Percentiles rank a stretch among this genome's conserved stretches.
These are phyloP conservation scores for Colletotrichum acutatum DNA, from an alignment of 2,329 filamentous ascomycete genomes.

Conservation along the genomic window DNA sequence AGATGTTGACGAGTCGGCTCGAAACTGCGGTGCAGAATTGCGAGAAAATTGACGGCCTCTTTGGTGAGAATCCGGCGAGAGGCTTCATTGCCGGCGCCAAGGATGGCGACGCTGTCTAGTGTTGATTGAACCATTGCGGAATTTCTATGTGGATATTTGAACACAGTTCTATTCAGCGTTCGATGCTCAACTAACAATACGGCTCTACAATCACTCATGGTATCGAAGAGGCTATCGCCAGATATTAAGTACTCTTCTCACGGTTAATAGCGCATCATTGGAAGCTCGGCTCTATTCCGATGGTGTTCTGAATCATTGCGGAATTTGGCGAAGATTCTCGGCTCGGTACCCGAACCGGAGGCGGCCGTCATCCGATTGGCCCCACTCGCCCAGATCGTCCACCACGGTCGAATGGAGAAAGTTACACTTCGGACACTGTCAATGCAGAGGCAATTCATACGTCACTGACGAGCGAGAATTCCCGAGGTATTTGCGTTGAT, in stretches of 20 bases:
- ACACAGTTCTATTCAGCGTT: too few species aligned
- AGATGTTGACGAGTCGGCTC: conserved; percentile 83
- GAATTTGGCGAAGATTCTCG: not conserved
- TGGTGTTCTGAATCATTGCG: not conserved
- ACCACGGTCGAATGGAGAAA: conserved; percentile 23
- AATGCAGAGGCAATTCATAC: not conserved
- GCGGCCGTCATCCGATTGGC: conserved; percentile 26
- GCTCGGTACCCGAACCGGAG: conserved; percentile 3
- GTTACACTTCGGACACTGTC: not conserved
- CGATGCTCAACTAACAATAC: not conserved
- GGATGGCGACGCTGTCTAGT: conserved; percentile 72
- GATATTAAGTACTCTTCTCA: conserved; percentile 11
- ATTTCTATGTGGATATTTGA: not conserved
- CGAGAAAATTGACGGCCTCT: conserved; percentile 84
- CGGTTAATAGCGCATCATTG: not conserved
- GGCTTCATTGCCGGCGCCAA: conserved; percentile 76
- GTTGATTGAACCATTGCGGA: conserved; percentile 15
- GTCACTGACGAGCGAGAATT: not conserved
- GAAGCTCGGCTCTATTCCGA: conserved; percentile 21
- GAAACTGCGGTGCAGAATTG: conserved; percentile 87
- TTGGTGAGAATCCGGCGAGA: conserved; percentile 86
- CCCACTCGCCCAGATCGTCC: not conserved
- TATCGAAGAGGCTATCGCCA: not conserved
- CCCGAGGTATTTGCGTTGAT: not conserved
- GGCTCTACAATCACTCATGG: not conserved